Base-by-base conservation (phyloP, 768 basidiomycete genomes). In the Xanthoconium purpureum region DNA sequence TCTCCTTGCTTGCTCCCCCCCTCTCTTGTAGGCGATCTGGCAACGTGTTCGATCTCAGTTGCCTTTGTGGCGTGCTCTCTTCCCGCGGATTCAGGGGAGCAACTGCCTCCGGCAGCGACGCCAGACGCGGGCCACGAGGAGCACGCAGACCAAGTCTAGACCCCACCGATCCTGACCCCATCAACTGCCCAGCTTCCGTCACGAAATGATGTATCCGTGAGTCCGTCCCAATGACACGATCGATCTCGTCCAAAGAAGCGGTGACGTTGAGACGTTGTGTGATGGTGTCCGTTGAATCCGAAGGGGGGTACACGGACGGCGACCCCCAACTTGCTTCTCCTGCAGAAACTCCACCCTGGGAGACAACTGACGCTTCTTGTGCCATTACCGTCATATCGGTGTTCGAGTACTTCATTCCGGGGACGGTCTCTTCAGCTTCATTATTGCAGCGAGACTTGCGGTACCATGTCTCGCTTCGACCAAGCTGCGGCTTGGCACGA, bases 11-110 rank as follows among this genome's bases (percentile, higher is more conserved):
- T 40, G 17, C 65, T 40, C 68, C 62, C 29, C 74, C 65, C 59
- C 78, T 80, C 50, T 78, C 74, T 53, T 77, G 74, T 6, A 79
- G 74, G 46, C 78, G 78, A 35, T 63, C 59, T 36, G 77, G 66
- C 67, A 84, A 81, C 18, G 68, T 71, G 42, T 63, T 60, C 18
- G 60, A 58, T 55, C 56, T 60, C 46, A 24, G 24, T 24, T 59
- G 57, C 62, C 57, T 66, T 56, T 56, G 64, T 50, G 64, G 63
- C 35, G 63, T 59, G 60, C 63, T 64, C 61, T 65, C 54, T 58
- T 60, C 57, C 55, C 64, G 59, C 37, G 64, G 43, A 55, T 20
- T 37, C 49, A 49, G 36, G 39, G 42, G 15, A 12, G 45, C 17
- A 46, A 42, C 49, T 42, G 54, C 62, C 47, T 61, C 63, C 4